Percentiles rank a stretch among this genome's conserved stretches.
Conservation (phyloP, 495 filamentous ascomycete genomes). For the Cenococcum geophilum region DNA sequence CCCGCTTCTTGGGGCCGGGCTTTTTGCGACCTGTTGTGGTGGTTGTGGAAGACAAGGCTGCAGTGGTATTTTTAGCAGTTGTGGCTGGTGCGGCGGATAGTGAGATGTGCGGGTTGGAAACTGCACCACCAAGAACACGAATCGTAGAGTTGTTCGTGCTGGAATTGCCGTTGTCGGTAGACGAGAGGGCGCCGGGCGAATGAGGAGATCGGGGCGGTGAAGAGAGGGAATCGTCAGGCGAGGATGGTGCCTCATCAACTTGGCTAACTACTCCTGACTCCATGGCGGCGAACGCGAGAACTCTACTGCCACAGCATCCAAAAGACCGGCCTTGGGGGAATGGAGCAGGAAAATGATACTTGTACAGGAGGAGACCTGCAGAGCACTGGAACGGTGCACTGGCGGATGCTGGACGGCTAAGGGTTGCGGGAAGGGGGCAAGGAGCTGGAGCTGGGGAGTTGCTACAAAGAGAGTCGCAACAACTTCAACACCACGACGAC, state of each 20-base stretch:
- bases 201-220: slow-evolving; percentile 19
- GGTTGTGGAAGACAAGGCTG: slow-evolving; percentile 9
- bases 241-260: slow-evolving; percentile 23
- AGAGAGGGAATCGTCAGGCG: slow-evolving; percentile 22
- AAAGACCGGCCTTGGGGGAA: background rate
- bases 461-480: background rate
- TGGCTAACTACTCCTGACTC: slow-evolving; percentile 1
- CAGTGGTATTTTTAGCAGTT: slow-evolving; percentile 13
- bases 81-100: slow-evolving; percentile 11
- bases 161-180: slow-evolving; percentile 16
- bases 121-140: slow-evolving; percentile 13
- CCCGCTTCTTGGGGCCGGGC: slow-evolving; percentile 24
- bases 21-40: slow-evolving; percentile 24
- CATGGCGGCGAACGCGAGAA: slow-evolving; percentile 2
- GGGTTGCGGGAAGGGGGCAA: background rate
- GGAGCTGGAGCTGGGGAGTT: background rate
- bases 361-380: background rate
- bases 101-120: slow-evolving; percentile 3
- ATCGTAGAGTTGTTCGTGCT: slow-evolving; percentile 23
- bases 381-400: background rate
- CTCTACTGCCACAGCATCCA: background rate
- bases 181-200: slow-evolving; percentile 24
- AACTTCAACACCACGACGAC: slow-evolving; percentile 10
- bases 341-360: background rate
- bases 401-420: background rate